Conservation (phyloP, 202 grass and related monocot species). For the Brachypodium distachyon region DNA sequence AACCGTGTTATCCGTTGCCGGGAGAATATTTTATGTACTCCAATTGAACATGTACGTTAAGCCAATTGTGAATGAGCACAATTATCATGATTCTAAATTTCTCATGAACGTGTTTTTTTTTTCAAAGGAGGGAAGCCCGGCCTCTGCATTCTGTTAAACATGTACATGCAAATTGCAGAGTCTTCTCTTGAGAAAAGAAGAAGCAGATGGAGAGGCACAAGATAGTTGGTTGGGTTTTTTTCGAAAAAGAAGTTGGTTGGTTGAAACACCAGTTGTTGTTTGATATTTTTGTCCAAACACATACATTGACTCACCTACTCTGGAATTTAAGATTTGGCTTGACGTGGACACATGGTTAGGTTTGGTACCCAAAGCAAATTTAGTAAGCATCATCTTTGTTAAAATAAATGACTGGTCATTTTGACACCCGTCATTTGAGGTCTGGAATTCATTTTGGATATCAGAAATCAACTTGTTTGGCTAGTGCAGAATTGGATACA, state of each 20-base stretch:
- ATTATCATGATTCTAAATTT: neutral
- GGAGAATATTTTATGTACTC: neutral
- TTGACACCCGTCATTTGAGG: too few species aligned
- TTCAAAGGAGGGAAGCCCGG: too few species aligned
- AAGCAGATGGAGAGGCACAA: neutral
- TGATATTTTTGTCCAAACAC: neutral
- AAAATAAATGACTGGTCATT: too few species aligned
- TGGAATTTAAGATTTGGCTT: neutral
- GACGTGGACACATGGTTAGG: neutral
- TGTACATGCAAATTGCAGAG: neutral
- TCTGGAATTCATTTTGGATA: too few species aligned
- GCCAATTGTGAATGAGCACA: neutral
- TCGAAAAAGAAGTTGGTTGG: neutral
- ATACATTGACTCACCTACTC: neutral
- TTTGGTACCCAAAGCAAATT: neutral
- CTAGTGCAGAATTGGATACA: too few species aligned
- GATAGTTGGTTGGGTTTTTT: neutral
- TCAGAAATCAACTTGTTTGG: too few species aligned
- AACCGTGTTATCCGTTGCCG: neutral
- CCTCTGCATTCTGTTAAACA: too few species aligned
- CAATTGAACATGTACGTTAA: too few species aligned
- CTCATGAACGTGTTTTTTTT: too few species aligned
- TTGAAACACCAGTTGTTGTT: neutral
- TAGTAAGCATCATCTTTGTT: too few species aligned
- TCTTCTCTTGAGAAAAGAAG: neutral